A percentile compares a stretch with the other conserved stretches of the same genome.
phyloP scores from a whole-genome alignment of 768 basidiomycete species.

The Megacollybia marginata region DNA sequence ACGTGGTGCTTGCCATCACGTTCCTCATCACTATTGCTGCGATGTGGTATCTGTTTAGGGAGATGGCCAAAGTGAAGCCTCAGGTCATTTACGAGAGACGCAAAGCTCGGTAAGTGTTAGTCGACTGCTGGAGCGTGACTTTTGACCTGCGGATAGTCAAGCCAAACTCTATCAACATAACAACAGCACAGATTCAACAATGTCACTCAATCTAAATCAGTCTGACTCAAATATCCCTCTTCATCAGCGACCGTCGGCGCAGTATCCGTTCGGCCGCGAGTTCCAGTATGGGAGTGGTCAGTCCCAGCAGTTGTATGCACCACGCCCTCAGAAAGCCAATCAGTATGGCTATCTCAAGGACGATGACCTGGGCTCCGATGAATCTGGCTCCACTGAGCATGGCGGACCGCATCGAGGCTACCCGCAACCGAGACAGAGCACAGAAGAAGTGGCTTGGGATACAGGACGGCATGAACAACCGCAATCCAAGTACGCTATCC shows the following conservation, averaged over 20 bases:
- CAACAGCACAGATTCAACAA: conserved; percentile 2
- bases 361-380: background rate
- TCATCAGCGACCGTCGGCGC: background rate
- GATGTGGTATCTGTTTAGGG: conserved; percentile 75
- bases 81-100: conserved; percentile 61
- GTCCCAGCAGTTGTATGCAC: background rate
- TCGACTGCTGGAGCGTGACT: background rate
- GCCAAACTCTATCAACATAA: conserved; percentile 29
- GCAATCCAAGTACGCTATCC: background rate
- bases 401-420: conserved; percentile 1
- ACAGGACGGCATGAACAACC: background rate
- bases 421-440: conserved; percentile 5
- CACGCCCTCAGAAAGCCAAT: conserved; percentile 1
- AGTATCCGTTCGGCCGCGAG: conserved; percentile 5
- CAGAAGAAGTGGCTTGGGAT: conserved; percentile 7
- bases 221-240: conserved; percentile 32
- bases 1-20: conserved; percentile 61
- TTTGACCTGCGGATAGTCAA: conserved; percentile 33
- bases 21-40: conserved; percentile 65
- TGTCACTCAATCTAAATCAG: conserved; percentile 24
- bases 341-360: conserved; percentile 1
- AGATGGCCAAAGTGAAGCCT: conserved; percentile 66
- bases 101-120: conserved; percentile 50
- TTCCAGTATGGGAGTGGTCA: background rate
- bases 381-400: background rate